Base-by-base conservation (phyloP, 2,329 filamentous ascomycete genomes). In the Aphanoascus verrucosus region DNA sequence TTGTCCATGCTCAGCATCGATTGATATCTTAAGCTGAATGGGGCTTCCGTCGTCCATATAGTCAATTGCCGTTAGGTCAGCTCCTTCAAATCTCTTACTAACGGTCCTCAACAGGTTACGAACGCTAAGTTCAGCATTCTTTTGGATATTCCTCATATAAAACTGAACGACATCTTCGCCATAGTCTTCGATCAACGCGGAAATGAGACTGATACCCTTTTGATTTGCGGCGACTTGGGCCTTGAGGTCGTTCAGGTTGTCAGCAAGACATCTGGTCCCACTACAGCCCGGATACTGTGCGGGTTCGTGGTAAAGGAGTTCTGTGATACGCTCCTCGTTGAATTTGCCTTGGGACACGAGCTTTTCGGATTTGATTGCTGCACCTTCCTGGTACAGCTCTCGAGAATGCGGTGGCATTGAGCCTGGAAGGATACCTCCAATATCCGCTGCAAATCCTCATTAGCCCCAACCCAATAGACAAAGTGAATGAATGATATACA, bases 1-100 rank as follows among this genome's bases (percentile, higher is more conserved):
- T 59, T 84, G 80, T 12, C 86, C 86, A 42, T 83, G 81, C 1
- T 82, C 76, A 0, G 77, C 76, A 63, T 89, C 79, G 56, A 93
- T 89, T 0, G 79, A 80, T 2, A 93, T 77, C 55, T 81, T 82
- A 9, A 91, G 74, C 47, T 80, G 75, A 60, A 91, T 89, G 0
- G 85, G 84, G n/a, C 79, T 85, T 31, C 86, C 86, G 61, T 91
- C 86, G 61, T 93, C 87, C 84, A 90, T 91, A 68, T 81, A 85
- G 62, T 93, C 87, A 7, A 83, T 72, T 0, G 87, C 84, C 1
- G 75, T 77, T 1, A 89, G 76, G 32, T 84, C 78, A 51, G 77
- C 76, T 3, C 82, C 82, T 60, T 81, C 75, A 59, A 86, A 85
- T 35, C 79, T 77, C 55, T 76, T 76, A 61, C 80, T 78, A 20